Evolutionary conservation across 306 rosid genomes (phyloP).

Genomic region (Sphenostylis stenocarpa): DNA sequence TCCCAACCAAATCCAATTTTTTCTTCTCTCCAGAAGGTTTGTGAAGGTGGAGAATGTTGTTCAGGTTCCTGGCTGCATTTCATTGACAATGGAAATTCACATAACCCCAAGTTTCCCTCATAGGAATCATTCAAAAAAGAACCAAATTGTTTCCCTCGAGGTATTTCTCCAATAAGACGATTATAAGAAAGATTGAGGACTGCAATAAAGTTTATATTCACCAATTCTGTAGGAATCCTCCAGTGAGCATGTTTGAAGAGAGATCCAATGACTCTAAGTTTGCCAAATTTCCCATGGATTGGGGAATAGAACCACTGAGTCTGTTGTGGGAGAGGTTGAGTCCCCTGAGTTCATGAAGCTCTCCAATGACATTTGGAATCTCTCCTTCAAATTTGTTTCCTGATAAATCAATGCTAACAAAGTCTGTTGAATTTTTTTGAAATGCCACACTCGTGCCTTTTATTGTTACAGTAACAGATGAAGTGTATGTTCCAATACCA

Average conservation of each 20-base stretch:
- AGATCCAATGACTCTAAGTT: constrained; percentile 44
- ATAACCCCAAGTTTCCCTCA: constrained; percentile 18
- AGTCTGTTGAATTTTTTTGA: no score
- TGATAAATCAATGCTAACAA: no score
- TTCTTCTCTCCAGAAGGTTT: no score
- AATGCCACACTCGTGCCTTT: no score
- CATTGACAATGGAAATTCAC: no score
- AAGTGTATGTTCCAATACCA: no score
- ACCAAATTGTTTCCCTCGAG: background rate
- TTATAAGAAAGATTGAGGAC: constrained; percentile 34
- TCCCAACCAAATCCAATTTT: no score
- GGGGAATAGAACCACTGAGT: constrained; percentile 33
- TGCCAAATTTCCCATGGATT: constrained; percentile 28
- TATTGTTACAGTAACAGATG: no score
- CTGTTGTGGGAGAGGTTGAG: constrained; percentile 40
- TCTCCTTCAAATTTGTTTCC: no score
- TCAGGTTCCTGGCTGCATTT: no score
- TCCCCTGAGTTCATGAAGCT: background rate
- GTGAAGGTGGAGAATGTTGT: no score
- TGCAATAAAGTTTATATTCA: background rate
- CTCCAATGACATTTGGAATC: no score
- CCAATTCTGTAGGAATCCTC: constrained; percentile 34
- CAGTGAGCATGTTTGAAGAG: constrained; percentile 32
- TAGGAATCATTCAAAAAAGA: constrained; percentile 40
- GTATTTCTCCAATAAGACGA: constrained; percentile 35